Conservation (phyloP, 2,329 filamentous ascomycete species). For the Fusarium anguioides region DNA sequence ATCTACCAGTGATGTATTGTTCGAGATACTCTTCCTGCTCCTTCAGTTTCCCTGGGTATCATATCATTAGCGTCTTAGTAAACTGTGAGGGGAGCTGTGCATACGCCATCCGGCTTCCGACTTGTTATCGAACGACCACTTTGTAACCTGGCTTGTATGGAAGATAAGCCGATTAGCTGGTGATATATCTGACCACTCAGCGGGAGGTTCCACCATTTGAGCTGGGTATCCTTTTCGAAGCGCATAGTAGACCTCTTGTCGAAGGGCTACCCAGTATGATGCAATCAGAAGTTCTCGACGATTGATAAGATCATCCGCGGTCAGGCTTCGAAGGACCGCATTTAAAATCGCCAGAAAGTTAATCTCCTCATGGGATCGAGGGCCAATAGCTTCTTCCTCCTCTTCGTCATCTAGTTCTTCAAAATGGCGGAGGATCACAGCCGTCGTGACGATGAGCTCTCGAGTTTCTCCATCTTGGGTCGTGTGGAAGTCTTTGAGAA, state of each 20-base stretch:
- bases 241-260: conserved; percentile 37
- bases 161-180: conserved; percentile 37
- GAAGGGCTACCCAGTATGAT: conserved; percentile 38
- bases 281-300: conserved; percentile 18
- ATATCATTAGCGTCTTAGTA: rapidly evolving
- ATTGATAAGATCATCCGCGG: conserved; percentile 20
- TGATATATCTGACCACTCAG: conserved; percentile 35
- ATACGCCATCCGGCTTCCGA: conserved; percentile 36
- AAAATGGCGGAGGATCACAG: conserved; percentile 33
- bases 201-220: conserved; percentile 34
- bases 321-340: conserved; percentile 32
- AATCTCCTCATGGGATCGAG: background rate
- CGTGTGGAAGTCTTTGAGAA: conserved; percentile 35
- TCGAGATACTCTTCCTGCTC: conserved; percentile 35
- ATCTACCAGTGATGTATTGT: background rate
- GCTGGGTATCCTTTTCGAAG: conserved; percentile 29
- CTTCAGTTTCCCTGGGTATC: conserved; percentile 4
- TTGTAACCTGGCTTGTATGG: conserved; percentile 33
- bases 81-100: rapidly evolving
- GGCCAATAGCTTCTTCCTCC: background rate
- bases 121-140: conserved; percentile 30
- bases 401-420: conserved; percentile 39
- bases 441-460: conserved; percentile 30
- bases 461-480: conserved; percentile 30
- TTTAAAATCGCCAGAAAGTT: conserved; percentile 37